A percentile compares a stretch with the other conserved stretches of the same genome.
Evolutionary conservation across 768 basidiomycete genomes (phyloP).

Genomic region (Artomyces pyxidatus): DNA sequence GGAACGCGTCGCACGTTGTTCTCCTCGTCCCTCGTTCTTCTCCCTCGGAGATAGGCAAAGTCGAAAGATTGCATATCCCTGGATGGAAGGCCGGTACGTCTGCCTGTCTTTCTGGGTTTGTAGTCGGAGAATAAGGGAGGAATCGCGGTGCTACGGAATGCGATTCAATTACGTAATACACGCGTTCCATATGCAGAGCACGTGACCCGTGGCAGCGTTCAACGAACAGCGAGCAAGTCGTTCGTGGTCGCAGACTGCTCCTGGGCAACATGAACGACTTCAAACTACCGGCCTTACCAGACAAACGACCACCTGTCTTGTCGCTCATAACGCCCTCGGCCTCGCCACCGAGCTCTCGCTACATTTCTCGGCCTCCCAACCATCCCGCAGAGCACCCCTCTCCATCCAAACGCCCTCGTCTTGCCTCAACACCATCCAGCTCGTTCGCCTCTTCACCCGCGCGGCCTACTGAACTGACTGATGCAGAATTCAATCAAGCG

Average conservation of each 20-base stretch:
- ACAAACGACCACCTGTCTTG: slow-evolving; percentile 10
- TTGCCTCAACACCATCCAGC: slow-evolving; percentile 35
- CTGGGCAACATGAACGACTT: background rate
- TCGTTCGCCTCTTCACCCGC: slow-evolving; percentile 18
- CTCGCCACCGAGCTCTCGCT: slow-evolving; percentile 36
- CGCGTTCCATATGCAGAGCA: no score
- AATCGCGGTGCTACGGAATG: no score
- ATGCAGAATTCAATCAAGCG: slow-evolving; percentile 41
- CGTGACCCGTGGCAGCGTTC: no score
- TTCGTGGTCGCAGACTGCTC: no score
- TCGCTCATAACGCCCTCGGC: slow-evolving; percentile 44
- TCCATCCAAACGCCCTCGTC: slow-evolving; percentile 42
- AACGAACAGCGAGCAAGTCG: no score
- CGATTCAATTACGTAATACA: no score
- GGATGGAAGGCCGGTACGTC: no score
- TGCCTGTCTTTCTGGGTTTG: no score
- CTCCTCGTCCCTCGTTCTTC: background rate
- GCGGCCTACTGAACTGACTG: slow-evolving; percentile 9
- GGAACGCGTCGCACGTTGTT: background rate
- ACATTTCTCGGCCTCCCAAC: slow-evolving; percentile 19
- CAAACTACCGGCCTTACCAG: background rate
- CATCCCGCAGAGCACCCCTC: slow-evolving; percentile 23
- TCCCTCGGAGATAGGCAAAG: no score
- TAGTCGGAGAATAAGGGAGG: no score
- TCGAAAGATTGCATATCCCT: no score